Base-by-base conservation (phyloP, 805 yeast genomes). In the Saccharomycopsis sp. region DNA sequence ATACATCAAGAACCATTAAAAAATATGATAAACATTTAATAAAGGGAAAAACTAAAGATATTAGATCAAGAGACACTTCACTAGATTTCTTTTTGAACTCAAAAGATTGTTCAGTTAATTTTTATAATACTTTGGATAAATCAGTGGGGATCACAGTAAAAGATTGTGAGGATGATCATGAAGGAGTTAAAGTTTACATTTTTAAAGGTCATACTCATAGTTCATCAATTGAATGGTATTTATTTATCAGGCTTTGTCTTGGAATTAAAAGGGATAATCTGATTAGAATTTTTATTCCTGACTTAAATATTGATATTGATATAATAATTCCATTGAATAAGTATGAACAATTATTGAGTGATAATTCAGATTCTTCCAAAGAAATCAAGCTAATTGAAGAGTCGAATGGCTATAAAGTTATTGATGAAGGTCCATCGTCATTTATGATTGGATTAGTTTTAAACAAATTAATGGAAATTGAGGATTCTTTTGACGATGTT, bases 101-200 rank as follows among this genome's bases (percentile, higher is more conserved):
- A 15, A 15, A 34, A 3, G 28, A 47, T 6, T 64, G 64, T 31
- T 44, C 55, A 1, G 73, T 80, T 1, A 64, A 60, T 19, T 64
- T 85, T 31, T 83, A 78, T 52, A 83, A 79, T 34, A 56, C 70
- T 1, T 56, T 79, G 26, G 96, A 88, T 52, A 79, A 83, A 51
- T 70, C 92, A 1, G 63, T 88, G 10, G 70, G 74, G 12, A 53
- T 84, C 4, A 64, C 64, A 1, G 60, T 57, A 2, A 56, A 60
- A 1, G 31, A 36, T 5, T 35, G 36, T 19, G 37, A 34, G 14
- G 15, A 8, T 28, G 30, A 37, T 14, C 33, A 36, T 5, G 48
- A 47, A 3, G 37, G 50, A 5, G 40, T 53, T 4, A 51, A 48
- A 27, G 60, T 75, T 3, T 80, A 73, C 54, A 67, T 83, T 20